Base-by-base conservation (phyloP, 495 filamentous ascomycete genomes). In the Daldinia vernicosa region DNA sequence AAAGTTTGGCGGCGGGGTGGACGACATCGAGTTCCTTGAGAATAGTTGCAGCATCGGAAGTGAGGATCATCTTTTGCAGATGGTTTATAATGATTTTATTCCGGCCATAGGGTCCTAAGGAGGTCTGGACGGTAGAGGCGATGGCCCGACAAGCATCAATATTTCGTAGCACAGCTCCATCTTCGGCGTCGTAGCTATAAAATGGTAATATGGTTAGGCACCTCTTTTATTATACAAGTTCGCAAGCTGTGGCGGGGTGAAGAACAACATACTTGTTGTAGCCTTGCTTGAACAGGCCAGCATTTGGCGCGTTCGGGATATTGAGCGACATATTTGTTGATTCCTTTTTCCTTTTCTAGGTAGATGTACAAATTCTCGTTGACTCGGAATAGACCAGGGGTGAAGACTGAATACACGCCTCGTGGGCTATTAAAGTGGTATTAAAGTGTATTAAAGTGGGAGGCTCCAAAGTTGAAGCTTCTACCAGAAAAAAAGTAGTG, bases 51-150 rank as follows among this genome's bases (percentile, higher is more conserved):
- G 96, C 96, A 78, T 99, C 96, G 51, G 93, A 97, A 65, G 96
- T 99, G 65, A 99, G 87, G 69, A 97, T 95, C 95, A 98, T 97
- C 86, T 99, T 99, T 83, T 97, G 94, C 65, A 99, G 86, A 84
- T 99, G 96, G 83, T 98, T 99, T 86, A 99, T 98, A 84, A 99
- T 93, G 80, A 99, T 97, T 85, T 99, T 99, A 86, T 98, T 99
- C 80, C 96, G 92, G 77, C 96, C 96, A 79, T 95, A 98, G 58
- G 96, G 96, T 55, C 96, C 95, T 39, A 99, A 87, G 53, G 95
- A 98, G 55, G 96, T 98, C 84, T 96, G 93, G 32, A 99, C 96
- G 53, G 96, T 99, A 69, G 90, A 89, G 14, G 96, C 89, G 80
- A 99, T 98, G 50, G 96, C 93, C 74, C 93, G 89, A 85, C 95